A percentile compares a stretch with the other conserved stretches of the same genome.
These are phyloP conservation scores for Chlorella sorokiniana DNA, from an alignment of 139 green algal genomes.

Conservation along the genomic window DNA sequence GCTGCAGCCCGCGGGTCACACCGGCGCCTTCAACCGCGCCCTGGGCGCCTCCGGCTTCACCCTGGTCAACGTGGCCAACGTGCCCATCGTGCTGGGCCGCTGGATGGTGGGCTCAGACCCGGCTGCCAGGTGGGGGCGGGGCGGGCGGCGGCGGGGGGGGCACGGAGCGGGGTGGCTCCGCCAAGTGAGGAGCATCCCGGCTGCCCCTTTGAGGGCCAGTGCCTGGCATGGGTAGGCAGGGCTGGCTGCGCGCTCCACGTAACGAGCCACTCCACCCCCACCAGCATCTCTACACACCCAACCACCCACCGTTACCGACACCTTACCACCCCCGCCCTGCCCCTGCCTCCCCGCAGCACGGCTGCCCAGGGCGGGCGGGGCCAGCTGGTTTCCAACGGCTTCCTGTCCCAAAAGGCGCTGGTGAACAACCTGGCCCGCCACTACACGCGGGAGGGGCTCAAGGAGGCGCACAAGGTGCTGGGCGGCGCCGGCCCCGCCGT, in stretches of 20 bases:
- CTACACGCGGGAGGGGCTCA: constrained; percentile 69
- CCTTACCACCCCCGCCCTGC: not conserved
- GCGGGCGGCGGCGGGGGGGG: too few species aligned
- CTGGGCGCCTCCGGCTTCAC: constrained; percentile 77
- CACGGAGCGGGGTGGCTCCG: too few species aligned
- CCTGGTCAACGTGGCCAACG: constrained; percentile 91
- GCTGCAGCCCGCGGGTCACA: not conserved
- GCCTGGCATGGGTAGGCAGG: too few species aligned
- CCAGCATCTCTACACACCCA: not conserved
- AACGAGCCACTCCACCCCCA: not conserved
- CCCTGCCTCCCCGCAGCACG: not conserved
- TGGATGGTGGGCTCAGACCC: constrained; percentile 56
- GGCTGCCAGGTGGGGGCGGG: constrained; percentile 49
- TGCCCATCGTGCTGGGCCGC: constrained; percentile 68
- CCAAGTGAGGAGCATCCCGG: too few species aligned
- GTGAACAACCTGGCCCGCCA: constrained; percentile 62
- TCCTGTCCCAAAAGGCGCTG: constrained; percentile 52
- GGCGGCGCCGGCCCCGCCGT: constrained; percentile 77
- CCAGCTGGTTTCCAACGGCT: constrained; percentile 47
- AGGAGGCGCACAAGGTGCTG: constrained; percentile 79
- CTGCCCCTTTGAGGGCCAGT: too few species aligned
- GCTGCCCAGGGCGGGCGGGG: constrained; percentile 27
- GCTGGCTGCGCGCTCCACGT: not conserved
- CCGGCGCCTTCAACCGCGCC: constrained; percentile 52
- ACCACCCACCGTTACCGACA: not conserved